These are phyloP conservation scores for Colletotrichum musicola DNA, from an alignment of 2,329 filamentous ascomycete species.

Conservation along the genomic window DNA sequence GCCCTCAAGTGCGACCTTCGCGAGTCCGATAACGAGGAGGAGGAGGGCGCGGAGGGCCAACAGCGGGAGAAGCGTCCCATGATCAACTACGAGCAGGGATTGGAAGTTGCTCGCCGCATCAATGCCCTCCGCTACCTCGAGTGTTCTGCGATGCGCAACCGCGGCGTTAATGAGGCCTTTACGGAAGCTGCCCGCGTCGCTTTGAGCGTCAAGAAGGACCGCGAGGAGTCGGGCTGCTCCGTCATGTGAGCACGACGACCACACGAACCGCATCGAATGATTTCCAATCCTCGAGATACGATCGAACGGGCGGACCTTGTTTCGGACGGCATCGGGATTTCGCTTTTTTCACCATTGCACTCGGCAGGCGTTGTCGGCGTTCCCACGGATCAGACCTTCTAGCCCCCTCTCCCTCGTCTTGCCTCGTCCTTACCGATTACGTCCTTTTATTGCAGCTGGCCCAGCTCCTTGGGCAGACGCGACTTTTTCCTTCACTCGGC, in stretches of 20 bases:
- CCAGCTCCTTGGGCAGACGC: slow-evolving; percentile 32
- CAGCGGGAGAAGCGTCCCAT: slow-evolving; percentile 70
- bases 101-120: slow-evolving; percentile 92
- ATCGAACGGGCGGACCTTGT: slow-evolving; percentile 29
- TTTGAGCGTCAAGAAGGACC: slow-evolving; percentile 76
- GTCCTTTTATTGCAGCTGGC: slow-evolving; percentile 35
- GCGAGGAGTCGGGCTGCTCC: slow-evolving; percentile 71
- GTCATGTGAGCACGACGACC: slow-evolving; percentile 64
- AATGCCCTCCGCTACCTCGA: slow-evolving; percentile 95
- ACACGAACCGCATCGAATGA: neutral
- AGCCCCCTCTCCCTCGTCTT: slow-evolving; percentile 14
- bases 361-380: slow-evolving; percentile 36
- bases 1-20: slow-evolving; percentile 97
- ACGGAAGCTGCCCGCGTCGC: slow-evolving; percentile 97
- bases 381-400: slow-evolving; percentile 31
- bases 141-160: slow-evolving; percentile 98
- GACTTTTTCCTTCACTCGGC: slow-evolving; percentile 1
- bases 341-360: slow-evolving; percentile 27
- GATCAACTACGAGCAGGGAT: slow-evolving; percentile 91
- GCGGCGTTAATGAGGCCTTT: slow-evolving; percentile 98
- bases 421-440: slow-evolving; percentile 17
- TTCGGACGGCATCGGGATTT: slow-evolving; percentile 22
- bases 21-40: slow-evolving; percentile 80
- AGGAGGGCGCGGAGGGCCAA: slow-evolving; percentile 62
- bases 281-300: slow-evolving; percentile 19